Percentiles rank a stretch among this genome's conserved stretches.
phyloP scores from a whole-genome alignment of 2,329 filamentous ascomycete species.

The Aspergillus tamarii region DNA sequence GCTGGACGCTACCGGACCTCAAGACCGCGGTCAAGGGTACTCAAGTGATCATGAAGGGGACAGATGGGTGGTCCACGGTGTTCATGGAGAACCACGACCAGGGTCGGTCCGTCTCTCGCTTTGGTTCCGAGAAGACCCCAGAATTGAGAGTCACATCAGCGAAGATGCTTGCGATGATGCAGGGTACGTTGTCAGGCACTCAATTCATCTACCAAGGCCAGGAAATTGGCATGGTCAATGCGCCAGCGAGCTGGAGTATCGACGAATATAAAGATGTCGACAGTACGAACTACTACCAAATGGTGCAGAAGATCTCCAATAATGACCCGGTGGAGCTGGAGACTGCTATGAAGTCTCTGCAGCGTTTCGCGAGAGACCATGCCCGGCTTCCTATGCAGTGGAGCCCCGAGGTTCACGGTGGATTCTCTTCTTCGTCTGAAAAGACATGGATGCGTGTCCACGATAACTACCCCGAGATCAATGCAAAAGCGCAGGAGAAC shows the following conservation, averaged over 20 bases:
- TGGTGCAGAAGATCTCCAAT: slow-evolving; percentile 48
- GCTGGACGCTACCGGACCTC: slow-evolving; percentile 54
- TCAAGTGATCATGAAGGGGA: slow-evolving; percentile 61
- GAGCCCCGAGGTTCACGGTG: slow-evolving; percentile 61
- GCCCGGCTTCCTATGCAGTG: slow-evolving; percentile 73
- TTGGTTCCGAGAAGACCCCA: slow-evolving; percentile 55
- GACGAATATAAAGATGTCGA: slow-evolving; percentile 71
- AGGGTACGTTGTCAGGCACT: slow-evolving; percentile 62
- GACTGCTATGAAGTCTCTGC: slow-evolving; percentile 54
- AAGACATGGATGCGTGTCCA: slow-evolving; percentile 67
- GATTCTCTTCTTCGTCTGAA: slow-evolving; percentile 60
- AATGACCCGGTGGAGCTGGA: slow-evolving; percentile 47
- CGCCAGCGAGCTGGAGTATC: slow-evolving; percentile 62
- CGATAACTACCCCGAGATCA: slow-evolving; percentile 59
- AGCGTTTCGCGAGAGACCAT: slow-evolving; percentile 68
- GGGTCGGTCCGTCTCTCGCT: slow-evolving; percentile 61
- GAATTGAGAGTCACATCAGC: slow-evolving; percentile 53
- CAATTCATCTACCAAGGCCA: slow-evolving; percentile 70
- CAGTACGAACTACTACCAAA: slow-evolving; percentile 56
- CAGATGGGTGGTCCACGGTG: slow-evolving; percentile 65
- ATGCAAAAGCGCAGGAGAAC: slow-evolving; percentile 56
- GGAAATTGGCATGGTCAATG: slow-evolving; percentile 68
- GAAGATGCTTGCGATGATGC: slow-evolving; percentile 63
- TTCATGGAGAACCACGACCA: slow-evolving; percentile 71
- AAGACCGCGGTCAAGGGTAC: slow-evolving; percentile 58